Evolutionary conservation across 495 filamentous ascomycete genomes (phyloP).

Genomic region (Clavariopsis aquatica): DNA sequence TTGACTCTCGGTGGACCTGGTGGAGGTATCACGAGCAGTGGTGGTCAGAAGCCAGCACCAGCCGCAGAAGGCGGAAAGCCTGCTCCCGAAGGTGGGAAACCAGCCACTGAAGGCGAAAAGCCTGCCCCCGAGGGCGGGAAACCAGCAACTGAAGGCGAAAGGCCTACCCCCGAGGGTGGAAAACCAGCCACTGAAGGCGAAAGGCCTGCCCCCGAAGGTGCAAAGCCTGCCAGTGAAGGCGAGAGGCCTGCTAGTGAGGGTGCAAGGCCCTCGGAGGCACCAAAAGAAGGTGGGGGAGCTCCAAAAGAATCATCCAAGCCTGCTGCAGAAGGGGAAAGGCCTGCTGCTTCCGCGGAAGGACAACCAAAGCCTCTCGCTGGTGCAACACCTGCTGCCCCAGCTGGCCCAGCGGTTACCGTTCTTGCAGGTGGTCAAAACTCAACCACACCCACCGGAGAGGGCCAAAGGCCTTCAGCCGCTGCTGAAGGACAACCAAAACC

Average conservation of each 20-base stretch:
- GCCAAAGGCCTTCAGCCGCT: not conserved
- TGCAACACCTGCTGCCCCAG: not conserved
- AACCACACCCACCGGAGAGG: not conserved
- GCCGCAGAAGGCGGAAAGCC: constrained; percentile 1
- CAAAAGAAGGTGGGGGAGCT: too few relatives aligned
- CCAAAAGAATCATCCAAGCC: too few relatives aligned
- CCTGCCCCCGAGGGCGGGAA: not conserved
- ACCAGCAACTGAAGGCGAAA: not conserved
- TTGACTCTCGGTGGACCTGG: constrained; percentile 26
- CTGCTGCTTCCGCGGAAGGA: not conserved
- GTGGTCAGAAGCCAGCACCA: constrained; percentile 3
- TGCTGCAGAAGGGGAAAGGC: too few relatives aligned
- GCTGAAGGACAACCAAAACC: not conserved
- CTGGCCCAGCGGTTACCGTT: not conserved
- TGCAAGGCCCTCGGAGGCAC: not conserved
- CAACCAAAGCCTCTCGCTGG: not conserved
- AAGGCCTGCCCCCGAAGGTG: not conserved
- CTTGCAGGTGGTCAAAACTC: not conserved
- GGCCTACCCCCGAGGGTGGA: not conserved
- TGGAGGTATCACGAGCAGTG: constrained; percentile 15
- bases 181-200: not conserved
- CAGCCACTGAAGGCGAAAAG: not conserved
- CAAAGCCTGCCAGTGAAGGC: constrained; percentile 1
- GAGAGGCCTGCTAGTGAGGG: not conserved
- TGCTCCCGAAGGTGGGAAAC: not conserved